phyloP scores from a whole-genome alignment of 257 asterid genomes.

The Jacaranda copaia region DNA sequence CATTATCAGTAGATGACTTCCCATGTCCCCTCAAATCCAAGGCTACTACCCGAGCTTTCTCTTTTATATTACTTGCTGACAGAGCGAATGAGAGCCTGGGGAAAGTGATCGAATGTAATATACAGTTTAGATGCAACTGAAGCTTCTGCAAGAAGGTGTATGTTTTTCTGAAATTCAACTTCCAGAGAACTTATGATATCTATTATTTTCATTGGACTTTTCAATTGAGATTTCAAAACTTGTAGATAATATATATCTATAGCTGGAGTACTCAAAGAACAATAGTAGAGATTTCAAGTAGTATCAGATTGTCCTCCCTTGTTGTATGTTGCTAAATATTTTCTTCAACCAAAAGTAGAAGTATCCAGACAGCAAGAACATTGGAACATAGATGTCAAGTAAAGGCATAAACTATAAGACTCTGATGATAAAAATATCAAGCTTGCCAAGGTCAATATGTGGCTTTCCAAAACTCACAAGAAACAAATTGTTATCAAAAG shows the following conservation, averaged over 20 bases:
- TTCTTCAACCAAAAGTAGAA: not conserved
- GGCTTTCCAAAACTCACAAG: not conserved
- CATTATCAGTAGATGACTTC: conserved; percentile 83
- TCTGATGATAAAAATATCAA: conserved; percentile 5
- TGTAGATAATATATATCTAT: not conserved
- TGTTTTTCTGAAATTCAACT: conserved; percentile 14
- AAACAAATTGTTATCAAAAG: conserved; percentile 22
- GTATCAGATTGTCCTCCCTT: not conserved
- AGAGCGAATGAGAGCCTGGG: conserved; percentile 90
- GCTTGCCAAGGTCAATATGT: conserved; percentile 8
- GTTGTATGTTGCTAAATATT: not conserved
- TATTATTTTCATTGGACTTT: not conserved
- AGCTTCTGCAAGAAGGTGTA: conserved; percentile 8
- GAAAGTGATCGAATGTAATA: conserved; percentile 24
- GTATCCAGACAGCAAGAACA: not conserved
- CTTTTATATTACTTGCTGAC: conserved; percentile 78
- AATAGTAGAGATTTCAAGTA: not conserved
- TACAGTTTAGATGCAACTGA: conserved; percentile 28
- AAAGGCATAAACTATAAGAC: conserved; percentile 5
- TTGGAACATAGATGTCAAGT: not conserved
- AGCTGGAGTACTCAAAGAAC: not conserved
- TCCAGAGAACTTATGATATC: conserved; percentile 2
- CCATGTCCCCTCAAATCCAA: conserved; percentile 99
- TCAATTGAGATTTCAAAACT: not conserved
- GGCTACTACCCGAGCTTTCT: conserved; percentile 78